Percentiles rank a stretch among this genome's conserved stretches.
Evolutionary conservation across 495 filamentous ascomycete species (phyloP).

Genomic region (Penicillium lagena): DNA sequence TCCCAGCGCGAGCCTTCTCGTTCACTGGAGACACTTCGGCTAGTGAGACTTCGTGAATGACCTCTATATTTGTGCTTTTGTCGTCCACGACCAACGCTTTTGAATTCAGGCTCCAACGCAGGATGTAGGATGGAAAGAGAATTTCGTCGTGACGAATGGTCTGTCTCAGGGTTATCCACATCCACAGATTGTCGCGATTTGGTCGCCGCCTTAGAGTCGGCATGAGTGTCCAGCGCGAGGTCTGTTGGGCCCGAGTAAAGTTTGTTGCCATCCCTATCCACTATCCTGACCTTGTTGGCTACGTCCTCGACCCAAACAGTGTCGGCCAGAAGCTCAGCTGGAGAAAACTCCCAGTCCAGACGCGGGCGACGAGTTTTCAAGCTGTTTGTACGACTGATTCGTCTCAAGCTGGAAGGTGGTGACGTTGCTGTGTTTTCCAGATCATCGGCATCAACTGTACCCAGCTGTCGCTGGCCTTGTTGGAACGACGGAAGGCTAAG

Average conservation of each 20-base stretch:
- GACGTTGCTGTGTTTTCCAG: constrained; percentile 20
- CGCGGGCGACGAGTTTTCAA: constrained; percentile 55
- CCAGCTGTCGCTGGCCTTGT: constrained; percentile 13
- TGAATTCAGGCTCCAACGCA: constrained; percentile 22
- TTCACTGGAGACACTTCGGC: constrained; percentile 21
- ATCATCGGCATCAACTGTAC: constrained; percentile 14
- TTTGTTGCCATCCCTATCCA: constrained; percentile 63
- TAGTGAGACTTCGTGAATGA: constrained; percentile 18
- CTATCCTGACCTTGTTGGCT: constrained; percentile 65
- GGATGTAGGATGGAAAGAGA: constrained; percentile 26
- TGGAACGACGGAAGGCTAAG: constrained; percentile 51
- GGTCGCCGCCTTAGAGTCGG: neutral
- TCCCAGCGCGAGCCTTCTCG: constrained; percentile 15
- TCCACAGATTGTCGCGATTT: constrained; percentile 10
- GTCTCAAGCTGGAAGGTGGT: constrained; percentile 28
- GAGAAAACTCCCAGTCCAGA: constrained; percentile 73
- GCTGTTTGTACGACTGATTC: constrained; percentile 27
- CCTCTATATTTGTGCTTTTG: constrained; percentile 21
- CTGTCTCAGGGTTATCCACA: constrained; percentile 7
- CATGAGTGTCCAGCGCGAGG: constrained; percentile 14
- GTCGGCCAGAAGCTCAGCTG: constrained; percentile 79
- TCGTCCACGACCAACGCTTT: constrained; percentile 27
- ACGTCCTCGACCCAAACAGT: constrained; percentile 76
- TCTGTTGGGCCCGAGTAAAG: constrained; percentile 50
- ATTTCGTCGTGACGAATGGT: constrained; percentile 17